phyloP scores from a whole-genome alignment of 1,284 basidiomycete species.

The Phenoliferia sp. region DNA sequence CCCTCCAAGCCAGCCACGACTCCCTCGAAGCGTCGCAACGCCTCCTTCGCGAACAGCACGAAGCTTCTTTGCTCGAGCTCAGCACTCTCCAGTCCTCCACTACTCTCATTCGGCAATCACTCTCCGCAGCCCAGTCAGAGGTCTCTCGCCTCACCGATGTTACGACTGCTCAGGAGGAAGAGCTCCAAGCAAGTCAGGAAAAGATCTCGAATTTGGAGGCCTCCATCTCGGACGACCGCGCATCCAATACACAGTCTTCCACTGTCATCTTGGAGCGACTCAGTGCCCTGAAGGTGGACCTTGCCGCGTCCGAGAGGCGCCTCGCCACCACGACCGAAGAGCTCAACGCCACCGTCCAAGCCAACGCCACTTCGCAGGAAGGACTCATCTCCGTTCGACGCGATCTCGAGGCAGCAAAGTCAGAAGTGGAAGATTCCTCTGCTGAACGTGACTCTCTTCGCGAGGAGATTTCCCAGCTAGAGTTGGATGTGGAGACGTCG shows the following conservation, averaged over 20 bases:
- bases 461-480: not conserved
- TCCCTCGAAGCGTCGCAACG: not conserved
- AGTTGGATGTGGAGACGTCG: not conserved
- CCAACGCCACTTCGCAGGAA: not conserved
- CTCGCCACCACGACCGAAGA: not conserved
- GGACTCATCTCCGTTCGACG: not conserved
- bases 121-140: too few species aligned
- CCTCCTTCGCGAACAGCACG: too few species aligned
- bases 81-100: too few species aligned
- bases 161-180: not conserved
- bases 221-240: not conserved
- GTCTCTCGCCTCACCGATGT: not conserved
- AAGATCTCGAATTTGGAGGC: not conserved
- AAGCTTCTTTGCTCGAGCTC: too few species aligned
- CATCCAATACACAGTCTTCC: not conserved
- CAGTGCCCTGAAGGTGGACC: not conserved
- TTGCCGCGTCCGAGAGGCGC: not conserved
- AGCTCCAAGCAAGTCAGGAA: not conserved
- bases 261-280: not conserved
- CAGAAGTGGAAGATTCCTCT: not conserved
- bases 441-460: not conserved
- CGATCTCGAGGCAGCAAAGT: not conserved
- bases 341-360: slow-evolving; percentile 6
- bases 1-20: not conserved
- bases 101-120: not conserved